These are phyloP conservation scores for Chlorella sp. DNA, from an alignment of 139 green algal genomes.

Conservation along the genomic window DNA sequence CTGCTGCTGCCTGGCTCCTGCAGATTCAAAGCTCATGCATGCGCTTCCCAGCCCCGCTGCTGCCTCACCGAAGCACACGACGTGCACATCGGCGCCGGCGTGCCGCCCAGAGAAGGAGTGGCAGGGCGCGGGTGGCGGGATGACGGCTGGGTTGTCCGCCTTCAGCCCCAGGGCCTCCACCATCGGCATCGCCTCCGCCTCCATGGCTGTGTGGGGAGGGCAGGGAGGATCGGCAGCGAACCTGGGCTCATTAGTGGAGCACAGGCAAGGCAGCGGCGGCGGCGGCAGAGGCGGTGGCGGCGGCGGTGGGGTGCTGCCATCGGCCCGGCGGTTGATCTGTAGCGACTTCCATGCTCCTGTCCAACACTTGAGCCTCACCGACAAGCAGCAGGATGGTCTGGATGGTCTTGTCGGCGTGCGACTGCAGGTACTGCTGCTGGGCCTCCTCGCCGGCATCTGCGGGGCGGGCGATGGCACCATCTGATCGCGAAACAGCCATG, in stretches of 20 bases:
- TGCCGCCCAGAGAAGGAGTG: slow-evolving; percentile 72
- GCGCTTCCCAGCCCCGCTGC: not conserved
- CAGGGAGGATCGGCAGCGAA: too few species aligned
- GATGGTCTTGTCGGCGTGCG: slow-evolving; percentile 27
- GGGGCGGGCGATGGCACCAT: too few species aligned
- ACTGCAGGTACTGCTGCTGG: slow-evolving; percentile 18
- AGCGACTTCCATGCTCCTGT: too few species aligned
- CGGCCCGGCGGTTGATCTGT: too few species aligned
- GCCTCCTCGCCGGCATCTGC: not conserved
- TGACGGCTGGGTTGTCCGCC: slow-evolving; percentile 61
- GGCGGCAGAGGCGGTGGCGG: not conserved
- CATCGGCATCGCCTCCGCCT: slow-evolving; percentile 87
- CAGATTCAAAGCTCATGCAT: too few species aligned
- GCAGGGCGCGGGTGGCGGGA: slow-evolving; percentile 71
- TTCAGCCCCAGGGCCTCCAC: slow-evolving; percentile 74
- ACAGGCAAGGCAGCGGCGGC: not conserved
- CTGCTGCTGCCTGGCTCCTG: too few species aligned
- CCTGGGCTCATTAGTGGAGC: not conserved
- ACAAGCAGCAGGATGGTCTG: slow-evolving; percentile 39
- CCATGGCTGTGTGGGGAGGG: slow-evolving; percentile 81
- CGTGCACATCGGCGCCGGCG: slow-evolving; percentile 65
- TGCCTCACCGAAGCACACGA: slow-evolving; percentile 80
- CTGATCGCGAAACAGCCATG: too few species aligned
- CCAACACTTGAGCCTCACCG: not conserved
- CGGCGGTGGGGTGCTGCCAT: not conserved